Evolutionary conservation across 176 grass and related monocot species (phyloP), one percentile per base, ranked within the genome.

Genomic region (Microstegium vimineum): DNA sequence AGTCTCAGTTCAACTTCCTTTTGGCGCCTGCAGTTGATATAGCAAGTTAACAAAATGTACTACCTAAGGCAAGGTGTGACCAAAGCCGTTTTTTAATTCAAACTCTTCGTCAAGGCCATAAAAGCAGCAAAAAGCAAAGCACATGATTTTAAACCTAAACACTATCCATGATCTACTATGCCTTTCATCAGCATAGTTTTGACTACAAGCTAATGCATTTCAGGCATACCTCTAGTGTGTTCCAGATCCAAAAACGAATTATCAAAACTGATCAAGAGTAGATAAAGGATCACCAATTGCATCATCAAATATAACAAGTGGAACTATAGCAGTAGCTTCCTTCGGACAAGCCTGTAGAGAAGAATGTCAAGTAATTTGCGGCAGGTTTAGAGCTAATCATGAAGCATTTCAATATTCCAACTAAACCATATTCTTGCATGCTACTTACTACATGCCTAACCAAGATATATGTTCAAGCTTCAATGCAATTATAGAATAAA

Each of bases 241-340:
- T 91, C 91, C 91, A 97, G 88, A 97, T 91, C 88, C 89, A 97
- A 97, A 97, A 97, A 97, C 57, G 92, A 98, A 89, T 84, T 91
- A 93, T 91, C 90, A 95, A 95, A 95, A 92, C 91, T 92, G 94
- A 88, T 90, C 92, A 97, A 94, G 90, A 97, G 92, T 97, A 94
- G 94, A 97, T 90, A 91, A 97, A 91, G 92, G 90, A 91, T 94
- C 96, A 99, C 96, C 96, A 99, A 92, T 93, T 95, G 93, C 93
- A 99, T 95, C 90, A 93, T 91, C 90, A 99, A 95, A 95, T 92
- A 99, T 99, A 99, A 99, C 86, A 99, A 95, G 91, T 88, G 87
- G 91, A 97, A 97, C 91, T 91, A 93, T 89, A 91, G 89, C 88
- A 91, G 94, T 91, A 93, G 82, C 93, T 92, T 93, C 90, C 93